Conservation (phyloP, 371 early-diverging fungal genomes). For the Chytridiales sp. region DNA sequence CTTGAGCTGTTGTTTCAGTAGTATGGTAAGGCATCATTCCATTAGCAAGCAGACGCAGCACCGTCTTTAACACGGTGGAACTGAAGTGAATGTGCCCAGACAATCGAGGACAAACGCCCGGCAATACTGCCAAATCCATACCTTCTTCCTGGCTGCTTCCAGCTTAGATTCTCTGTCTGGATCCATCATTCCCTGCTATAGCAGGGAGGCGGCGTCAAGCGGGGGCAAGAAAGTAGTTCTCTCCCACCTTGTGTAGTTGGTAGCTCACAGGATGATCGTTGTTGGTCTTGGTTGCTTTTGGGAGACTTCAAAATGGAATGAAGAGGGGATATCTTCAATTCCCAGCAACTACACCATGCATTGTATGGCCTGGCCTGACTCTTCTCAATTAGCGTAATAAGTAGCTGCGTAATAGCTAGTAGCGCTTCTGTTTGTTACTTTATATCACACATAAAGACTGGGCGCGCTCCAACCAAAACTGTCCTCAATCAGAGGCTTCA, state of each 20-base stretch:
- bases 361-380: too few species aligned
- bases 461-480: too few species aligned
- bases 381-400: too few species aligned
- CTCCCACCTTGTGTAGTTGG: not conserved
- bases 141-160: slow-evolving; percentile 7
- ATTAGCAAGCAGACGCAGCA: too few species aligned
- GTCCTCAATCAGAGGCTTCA: too few species aligned
- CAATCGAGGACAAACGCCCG: not conserved
- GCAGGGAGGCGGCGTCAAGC: too few species aligned
- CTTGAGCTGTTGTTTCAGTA: not conserved
- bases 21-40: too few species aligned
- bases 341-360: not conserved
- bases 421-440: too few species aligned
- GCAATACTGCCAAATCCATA: not conserved
- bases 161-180: slow-evolving; percentile 2
- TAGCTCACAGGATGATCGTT: not conserved
- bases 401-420: too few species aligned
- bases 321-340: not conserved
- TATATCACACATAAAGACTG: too few species aligned
- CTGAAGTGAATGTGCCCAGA: not conserved
- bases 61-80: too few species aligned
- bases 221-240: not conserved
- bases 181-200: too few species aligned
- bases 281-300: not conserved
- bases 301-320: not conserved